Percentiles rank a stretch among this genome's conserved stretches.
Conservation (phyloP, 1,139 yeast genomes). For the Suhomyces terraborum region DNA sequence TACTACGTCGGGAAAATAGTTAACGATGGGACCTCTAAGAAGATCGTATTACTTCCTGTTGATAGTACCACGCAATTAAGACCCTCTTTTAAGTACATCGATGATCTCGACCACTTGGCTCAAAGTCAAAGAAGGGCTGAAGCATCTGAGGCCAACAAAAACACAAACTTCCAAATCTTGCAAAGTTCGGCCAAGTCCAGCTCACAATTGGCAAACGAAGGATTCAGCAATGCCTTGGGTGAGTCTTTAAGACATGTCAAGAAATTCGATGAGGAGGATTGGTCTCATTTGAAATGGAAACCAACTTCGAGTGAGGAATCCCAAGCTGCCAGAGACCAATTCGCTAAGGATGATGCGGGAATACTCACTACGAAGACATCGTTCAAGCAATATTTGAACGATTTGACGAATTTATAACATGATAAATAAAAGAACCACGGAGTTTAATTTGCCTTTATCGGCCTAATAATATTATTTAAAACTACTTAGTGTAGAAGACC, state of each 20-base stretch:
- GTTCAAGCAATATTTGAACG: constrained; percentile 32
- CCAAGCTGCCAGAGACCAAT: constrained; percentile 29
- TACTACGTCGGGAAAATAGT: constrained; percentile 40
- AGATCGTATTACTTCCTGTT: constrained; percentile 66
- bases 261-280: constrained; percentile 73
- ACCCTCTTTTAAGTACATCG: constrained; percentile 79
- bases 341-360: constrained; percentile 26
- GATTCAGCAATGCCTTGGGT: constrained; percentile 64
- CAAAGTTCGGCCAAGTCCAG: constrained; percentile 47
- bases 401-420: constrained; percentile 13
- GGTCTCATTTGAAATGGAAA: constrained; percentile 52
- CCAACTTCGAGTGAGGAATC: constrained; percentile 41
- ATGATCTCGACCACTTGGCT: constrained; percentile 42
- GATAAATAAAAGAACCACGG: not conserved
- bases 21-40: constrained; percentile 28
- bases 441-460: not conserved
- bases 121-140: constrained; percentile 31
- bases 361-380: constrained; percentile 31
- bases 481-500: too few species aligned
- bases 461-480: too few species aligned
- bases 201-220: constrained; percentile 71
- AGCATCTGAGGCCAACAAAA: constrained; percentile 34
- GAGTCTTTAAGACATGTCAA: constrained; percentile 78
- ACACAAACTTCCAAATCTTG: constrained; percentile 45
- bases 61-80: constrained; percentile 74